Evolutionary conservation across 805 yeast genomes (phyloP).

Genomic region (Dipodascus geniculatus): DNA sequence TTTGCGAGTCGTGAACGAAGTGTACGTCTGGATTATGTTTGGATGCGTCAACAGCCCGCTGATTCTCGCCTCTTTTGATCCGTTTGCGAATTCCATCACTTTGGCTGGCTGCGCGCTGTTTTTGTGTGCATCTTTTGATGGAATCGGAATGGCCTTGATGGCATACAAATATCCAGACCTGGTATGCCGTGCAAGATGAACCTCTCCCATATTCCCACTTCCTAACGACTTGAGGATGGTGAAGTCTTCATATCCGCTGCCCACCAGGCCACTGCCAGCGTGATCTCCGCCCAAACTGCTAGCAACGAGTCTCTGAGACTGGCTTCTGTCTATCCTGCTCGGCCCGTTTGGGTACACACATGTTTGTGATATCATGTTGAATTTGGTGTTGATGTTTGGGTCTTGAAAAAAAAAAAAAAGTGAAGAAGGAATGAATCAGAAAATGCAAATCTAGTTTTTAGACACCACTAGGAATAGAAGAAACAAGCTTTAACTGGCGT

Average conservation of each 20-base stretch:
- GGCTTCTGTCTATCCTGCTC: background rate
- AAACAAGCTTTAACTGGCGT: background rate
- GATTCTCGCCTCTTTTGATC: slow-evolving; percentile 70
- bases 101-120: background rate
- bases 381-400: too few relatives aligned
- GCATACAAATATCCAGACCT: slow-evolving; percentile 64
- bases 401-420: too few relatives aligned
- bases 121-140: background rate
- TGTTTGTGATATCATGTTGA: too few relatives aligned
- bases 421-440: background rate
- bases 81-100: background rate
- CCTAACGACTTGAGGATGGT: slow-evolving; percentile 80
- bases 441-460: background rate
- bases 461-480: background rate
- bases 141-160: slow-evolving; percentile 70
- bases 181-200: slow-evolving; percentile 81
- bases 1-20: slow-evolving; percentile 90
- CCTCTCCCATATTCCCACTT: slow-evolving; percentile 98
- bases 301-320: background rate
- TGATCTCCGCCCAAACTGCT: background rate
- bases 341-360: too few relatives aligned
- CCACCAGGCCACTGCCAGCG: background rate
- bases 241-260: background rate
- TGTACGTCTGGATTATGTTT: slow-evolving; percentile 80
- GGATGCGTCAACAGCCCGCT: slow-evolving; percentile 88